Percentiles rank a stretch among this genome's conserved stretches.
These are phyloP conservation scores for Leccinum fibrillosum DNA, from an alignment of 768 basidiomycete species.

Conservation along the genomic window DNA sequence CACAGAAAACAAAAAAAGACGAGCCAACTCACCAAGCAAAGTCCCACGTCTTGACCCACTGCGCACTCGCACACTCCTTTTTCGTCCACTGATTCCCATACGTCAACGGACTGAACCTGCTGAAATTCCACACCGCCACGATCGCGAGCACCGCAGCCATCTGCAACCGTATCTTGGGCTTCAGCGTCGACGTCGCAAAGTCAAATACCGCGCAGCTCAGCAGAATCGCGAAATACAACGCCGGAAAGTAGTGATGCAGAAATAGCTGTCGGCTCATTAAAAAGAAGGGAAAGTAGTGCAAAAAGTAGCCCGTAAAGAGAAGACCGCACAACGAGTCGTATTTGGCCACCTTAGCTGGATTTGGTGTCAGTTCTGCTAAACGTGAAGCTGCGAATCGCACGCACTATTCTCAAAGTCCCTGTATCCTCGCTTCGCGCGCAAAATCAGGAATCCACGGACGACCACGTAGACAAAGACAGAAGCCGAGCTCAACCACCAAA, in stretches of 20 bases:
- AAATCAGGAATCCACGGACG: constrained; percentile 74
- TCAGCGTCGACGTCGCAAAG: constrained; percentile 72
- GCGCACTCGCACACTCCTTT: constrained; percentile 65
- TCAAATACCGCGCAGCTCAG: constrained; percentile 79
- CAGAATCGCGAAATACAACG: constrained; percentile 90
- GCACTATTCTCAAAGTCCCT: constrained; percentile 89
- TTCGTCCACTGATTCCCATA: constrained; percentile 91
- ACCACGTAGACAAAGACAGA: constrained; percentile 65
- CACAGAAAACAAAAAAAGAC: background rate
- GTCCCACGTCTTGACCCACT: constrained; percentile 95
- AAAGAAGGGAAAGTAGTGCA: constrained; percentile 98
- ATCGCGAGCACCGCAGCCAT: constrained; percentile 73
- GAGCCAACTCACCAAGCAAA: constrained; percentile 68
- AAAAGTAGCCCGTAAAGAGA: constrained; percentile 85
- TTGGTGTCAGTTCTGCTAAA: constrained; percentile 1
- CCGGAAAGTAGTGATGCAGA: constrained; percentile 97
- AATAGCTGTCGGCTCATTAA: constrained; percentile 97
- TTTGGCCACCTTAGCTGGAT: constrained; percentile 79
- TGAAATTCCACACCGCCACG: constrained; percentile 74
- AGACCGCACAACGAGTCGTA: constrained; percentile 91
- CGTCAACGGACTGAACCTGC: constrained; percentile 72
- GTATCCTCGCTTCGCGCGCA: constrained; percentile 88
- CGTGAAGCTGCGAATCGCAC: constrained; percentile 23
- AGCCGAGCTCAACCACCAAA: constrained; percentile 86
- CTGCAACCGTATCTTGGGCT: constrained; percentile 75